Base-by-base conservation (phyloP, 129 eudicot species). In the Saposhnikovia divaricata region DNA sequence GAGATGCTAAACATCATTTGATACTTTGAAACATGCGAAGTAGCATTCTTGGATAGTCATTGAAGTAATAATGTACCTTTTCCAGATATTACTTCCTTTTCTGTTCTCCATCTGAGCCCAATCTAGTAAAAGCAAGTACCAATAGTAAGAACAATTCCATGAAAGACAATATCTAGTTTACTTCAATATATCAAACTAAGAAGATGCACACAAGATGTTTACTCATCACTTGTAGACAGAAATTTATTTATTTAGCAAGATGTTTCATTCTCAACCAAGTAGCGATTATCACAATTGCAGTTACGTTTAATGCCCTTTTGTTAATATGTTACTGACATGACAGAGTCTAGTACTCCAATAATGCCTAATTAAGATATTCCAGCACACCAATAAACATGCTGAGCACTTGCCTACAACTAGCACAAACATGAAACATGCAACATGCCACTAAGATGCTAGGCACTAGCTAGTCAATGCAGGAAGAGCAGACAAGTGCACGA, bases 101-200 rank as follows among this genome's bases (percentile, higher is more conserved):
- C 98, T 4, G 96, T 92, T 88, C 98, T 95, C 98, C 98, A 95
- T 82, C 98, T 87, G 79, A 95, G 83, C 79, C 98, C 98, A 90
- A 95, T 89, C 98, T 94, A 80, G 19, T 51, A 31, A 82, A 5
- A 51, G 57, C 39, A 83, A 37, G 31, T 43, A 78, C 39, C 43
- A 39, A 61, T 44, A 14, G 69, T 74, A 80, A 72, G 39, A 34
- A 43, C 47, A 27, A 83, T 70, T 75, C 38, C 38, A 59, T 47
- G 39, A 27, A 82, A 78, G 15, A 46, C 5, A 73, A 45, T 27
- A 18, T 15, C 25, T 9, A 16, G 15, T 15, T 19, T 11, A 4
- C 16, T 18, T 21, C 31, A 23, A 2, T 14, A n/a, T 5, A 43
- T 74, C 38, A 25, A n/a, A 19, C 3, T 25, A 12, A 70, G 39